These are phyloP conservation scores for Eucalyptus cloeziana DNA, from an alignment of 345 rosid species.

Conservation along the genomic window DNA sequence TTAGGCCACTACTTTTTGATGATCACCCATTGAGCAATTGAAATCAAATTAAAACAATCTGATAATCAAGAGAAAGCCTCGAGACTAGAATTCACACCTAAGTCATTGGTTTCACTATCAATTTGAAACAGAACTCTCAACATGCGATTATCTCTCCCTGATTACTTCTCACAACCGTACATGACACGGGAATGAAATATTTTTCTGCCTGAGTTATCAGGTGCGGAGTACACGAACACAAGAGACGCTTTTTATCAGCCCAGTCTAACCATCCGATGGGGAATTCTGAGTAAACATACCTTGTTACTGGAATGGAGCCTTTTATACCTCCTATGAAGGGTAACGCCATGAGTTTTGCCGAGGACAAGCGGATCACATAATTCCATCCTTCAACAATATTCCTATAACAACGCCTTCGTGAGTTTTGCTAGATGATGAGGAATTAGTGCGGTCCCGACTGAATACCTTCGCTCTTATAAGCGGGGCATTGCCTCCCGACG, in stretches of 20 bases:
- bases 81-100: neutral
- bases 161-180: too few species aligned
- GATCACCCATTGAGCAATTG: neutral
- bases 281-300: too few species aligned
- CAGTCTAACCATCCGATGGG: too few species aligned
- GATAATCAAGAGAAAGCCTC: neutral
- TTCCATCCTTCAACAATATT: neutral
- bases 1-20: neutral
- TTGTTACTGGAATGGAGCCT: too few species aligned
- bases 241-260: too few species aligned
- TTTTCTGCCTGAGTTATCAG: too few species aligned
- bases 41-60: neutral
- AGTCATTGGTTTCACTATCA: neutral
- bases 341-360: neutral
- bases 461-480: neutral
- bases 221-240: too few species aligned
- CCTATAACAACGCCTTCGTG: neutral
- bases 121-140: neutral
- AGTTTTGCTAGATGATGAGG: neutral
- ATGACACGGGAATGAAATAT: too few species aligned
- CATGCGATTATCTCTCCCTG: neutral
- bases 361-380: neutral
- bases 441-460: neutral
- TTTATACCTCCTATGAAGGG: neutral
- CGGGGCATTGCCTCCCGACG: neutral